A percentile compares a stretch with the other conserved stretches of the same genome.
Conservation (phyloP, 805 yeast species). For the Candida michaelii region DNA sequence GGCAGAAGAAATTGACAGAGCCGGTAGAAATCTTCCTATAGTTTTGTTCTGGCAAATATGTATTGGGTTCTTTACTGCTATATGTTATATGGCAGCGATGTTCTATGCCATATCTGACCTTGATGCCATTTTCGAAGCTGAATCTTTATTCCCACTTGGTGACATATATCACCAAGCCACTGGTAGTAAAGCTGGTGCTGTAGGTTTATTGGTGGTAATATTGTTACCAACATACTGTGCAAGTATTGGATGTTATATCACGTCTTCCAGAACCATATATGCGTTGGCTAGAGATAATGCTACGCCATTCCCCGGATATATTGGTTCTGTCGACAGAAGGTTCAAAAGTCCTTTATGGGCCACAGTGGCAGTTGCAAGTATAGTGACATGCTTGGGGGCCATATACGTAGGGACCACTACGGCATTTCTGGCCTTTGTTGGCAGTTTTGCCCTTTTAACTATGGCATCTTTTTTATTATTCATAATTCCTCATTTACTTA, state of each 20-base stretch:
- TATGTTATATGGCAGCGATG: not conserved
- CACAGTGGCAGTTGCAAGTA: not conserved
- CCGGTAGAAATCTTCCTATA: not conserved
- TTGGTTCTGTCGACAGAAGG: not conserved
- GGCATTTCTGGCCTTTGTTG: not conserved
- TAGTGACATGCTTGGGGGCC: not conserved
- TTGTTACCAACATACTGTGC: not conserved
- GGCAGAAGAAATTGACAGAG: not conserved
- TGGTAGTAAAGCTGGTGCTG: not conserved
- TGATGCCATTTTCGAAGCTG: not conserved
- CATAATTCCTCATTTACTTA: not conserved
- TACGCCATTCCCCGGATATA: not conserved
- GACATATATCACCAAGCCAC: not conserved
- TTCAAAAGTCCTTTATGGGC: not conserved
- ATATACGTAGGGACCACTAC: not conserved
- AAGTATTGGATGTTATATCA: not conserved
- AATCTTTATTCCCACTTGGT: not conserved
- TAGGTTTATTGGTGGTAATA: not conserved
- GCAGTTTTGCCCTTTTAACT: not conserved
- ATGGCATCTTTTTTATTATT: not conserved
- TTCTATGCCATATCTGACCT: not conserved
- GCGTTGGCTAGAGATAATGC: not conserved
- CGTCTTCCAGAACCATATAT: not conserved
- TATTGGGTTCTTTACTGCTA: not conserved
- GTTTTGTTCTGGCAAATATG: not conserved